These are phyloP conservation scores for Beauveria bassiana DNA, from an alignment of 2,329 filamentous ascomycete species.

Conservation along the genomic window DNA sequence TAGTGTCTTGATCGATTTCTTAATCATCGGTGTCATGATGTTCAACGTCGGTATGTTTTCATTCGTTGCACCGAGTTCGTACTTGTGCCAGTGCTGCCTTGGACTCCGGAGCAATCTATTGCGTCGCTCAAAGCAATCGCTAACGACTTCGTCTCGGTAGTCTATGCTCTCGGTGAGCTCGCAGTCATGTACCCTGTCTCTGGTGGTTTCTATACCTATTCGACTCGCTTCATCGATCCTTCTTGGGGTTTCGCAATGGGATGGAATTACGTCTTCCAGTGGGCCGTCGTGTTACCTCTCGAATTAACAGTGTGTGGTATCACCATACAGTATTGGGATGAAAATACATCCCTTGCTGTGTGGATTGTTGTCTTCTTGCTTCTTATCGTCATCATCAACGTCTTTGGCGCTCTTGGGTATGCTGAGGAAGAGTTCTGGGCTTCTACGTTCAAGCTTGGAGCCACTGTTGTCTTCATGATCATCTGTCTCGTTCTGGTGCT, in stretches of 20 bases:
- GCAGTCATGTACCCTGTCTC: constrained; percentile 55
- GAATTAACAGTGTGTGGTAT: constrained; percentile 44
- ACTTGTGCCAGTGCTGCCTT: background rate
- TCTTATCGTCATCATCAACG: constrained; percentile 41
- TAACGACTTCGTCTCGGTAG: constrained; percentile 16
- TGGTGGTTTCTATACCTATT: constrained; percentile 56
- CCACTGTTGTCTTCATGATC: constrained; percentile 55
- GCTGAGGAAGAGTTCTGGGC: constrained; percentile 51
- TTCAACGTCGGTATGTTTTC: constrained; percentile 40
- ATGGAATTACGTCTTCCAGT: constrained; percentile 41
- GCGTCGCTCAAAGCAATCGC: background rate
- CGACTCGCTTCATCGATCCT: constrained; percentile 53
- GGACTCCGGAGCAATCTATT: too few relatives aligned
- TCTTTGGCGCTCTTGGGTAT: constrained; percentile 47
- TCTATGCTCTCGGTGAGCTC: constrained; percentile 54
- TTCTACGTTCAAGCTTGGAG: constrained; percentile 46
- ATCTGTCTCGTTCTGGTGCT: constrained; percentile 48
- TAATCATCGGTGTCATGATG: constrained; percentile 52
- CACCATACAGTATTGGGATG: constrained; percentile 45
- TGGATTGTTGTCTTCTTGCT: constrained; percentile 48
- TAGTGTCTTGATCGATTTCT: constrained; percentile 41
- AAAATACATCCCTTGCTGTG: constrained; percentile 35
- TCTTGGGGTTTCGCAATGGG: constrained; percentile 51
- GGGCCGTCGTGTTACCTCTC: constrained; percentile 41
- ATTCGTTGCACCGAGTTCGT: background rate